Evolutionary conservation across 2,329 filamentous ascomycete genomes (phyloP), one percentile per base, ranked within the genome.

Genomic region (Hymenoscyphus repandus): DNA sequence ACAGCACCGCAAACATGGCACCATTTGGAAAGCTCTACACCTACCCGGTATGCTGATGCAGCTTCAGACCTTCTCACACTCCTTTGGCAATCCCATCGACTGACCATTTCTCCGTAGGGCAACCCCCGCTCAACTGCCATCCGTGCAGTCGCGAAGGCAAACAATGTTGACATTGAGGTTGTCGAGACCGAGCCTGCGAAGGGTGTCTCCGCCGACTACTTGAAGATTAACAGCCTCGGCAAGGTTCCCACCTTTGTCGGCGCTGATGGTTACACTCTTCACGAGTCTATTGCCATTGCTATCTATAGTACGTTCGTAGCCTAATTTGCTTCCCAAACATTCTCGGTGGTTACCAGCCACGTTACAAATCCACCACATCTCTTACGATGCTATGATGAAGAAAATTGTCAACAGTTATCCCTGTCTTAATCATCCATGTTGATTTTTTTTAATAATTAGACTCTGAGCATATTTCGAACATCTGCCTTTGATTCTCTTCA

Each of bases 1-100:
- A 20, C 33, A 15, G 52, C 45, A 60, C 42, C 42, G 46, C 50
- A 60, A 63, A 71, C 77, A 89, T 81, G 73, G 95, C 95, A 87
- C 80, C 88, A 71, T 97, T 99, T 82, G 93, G 93, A 78, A 99
- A 95, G 80, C 83, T 99, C 69, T 97, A 93, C 83, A 88, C 86
- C 71, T 83, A 81, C 73, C 71, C 82, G 76, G 92, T 95, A 85
- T 57, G 60, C 55, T 41, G 36, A 34, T 36, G 36, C 27, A 20
- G 32, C 10, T 27, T n/a, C n/a, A 17, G 20, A 27, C 22, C 7
- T 15, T 20, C 22, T 7, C 10, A 32, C 12, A 20, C 33, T 17
- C n/a, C 17, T 2, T 32, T 17, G 17, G 6, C n/a, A n/a, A 17
- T 22, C 30, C 3, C 9, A 27, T 37, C 27, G 45, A 41, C 60